Evolutionary conservation across 2,329 filamentous ascomycete species (phyloP).

Genomic region (Alternaria alternata): DNA sequence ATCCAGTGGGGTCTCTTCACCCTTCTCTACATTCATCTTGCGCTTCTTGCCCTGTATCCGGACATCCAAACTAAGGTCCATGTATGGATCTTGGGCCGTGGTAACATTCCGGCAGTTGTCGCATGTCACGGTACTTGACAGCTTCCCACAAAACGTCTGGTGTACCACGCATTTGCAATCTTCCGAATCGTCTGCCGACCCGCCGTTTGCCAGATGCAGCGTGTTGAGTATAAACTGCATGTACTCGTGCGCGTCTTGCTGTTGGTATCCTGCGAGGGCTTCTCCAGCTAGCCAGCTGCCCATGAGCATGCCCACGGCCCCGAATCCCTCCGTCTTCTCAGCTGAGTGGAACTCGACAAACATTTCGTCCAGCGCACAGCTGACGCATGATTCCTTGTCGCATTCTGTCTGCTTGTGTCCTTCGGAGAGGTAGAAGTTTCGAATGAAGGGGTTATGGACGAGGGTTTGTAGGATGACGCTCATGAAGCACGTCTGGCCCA

Average conservation of each 20-base stretch:
- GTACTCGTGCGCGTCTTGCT: constrained; percentile 97
- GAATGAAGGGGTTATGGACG: constrained; percentile 89
- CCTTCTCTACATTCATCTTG: constrained; percentile 54
- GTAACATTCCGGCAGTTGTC: constrained; percentile 85
- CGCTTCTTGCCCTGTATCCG: constrained; percentile 75
- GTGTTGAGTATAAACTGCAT: constrained; percentile 95
- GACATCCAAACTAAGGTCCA: constrained; percentile 89
- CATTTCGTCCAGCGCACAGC: constrained; percentile 68
- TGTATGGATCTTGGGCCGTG: constrained; percentile 84
- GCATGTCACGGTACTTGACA: constrained; percentile 90
- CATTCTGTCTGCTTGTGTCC: constrained; percentile 85
- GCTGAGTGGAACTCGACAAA: constrained; percentile 71
- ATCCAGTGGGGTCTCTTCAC: constrained; percentile 50
- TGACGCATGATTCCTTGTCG: constrained; percentile 63
- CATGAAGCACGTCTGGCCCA: constrained; percentile 98
- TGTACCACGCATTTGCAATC: constrained; percentile 90
- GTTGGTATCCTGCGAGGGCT: constrained; percentile 79
- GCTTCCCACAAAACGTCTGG: constrained; percentile 91
- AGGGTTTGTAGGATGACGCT: constrained; percentile 94
- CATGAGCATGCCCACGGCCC: constrained; percentile 85
- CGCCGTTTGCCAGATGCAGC: constrained; percentile 79
- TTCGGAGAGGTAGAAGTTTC: constrained; percentile 91
- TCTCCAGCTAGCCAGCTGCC: constrained; percentile 87
- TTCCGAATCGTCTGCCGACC: constrained; percentile 51
- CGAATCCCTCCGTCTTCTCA: constrained; percentile 87